Base-by-base conservation (phyloP, 176 grass and related monocot genomes). In the Ensete ventricosum region DNA sequence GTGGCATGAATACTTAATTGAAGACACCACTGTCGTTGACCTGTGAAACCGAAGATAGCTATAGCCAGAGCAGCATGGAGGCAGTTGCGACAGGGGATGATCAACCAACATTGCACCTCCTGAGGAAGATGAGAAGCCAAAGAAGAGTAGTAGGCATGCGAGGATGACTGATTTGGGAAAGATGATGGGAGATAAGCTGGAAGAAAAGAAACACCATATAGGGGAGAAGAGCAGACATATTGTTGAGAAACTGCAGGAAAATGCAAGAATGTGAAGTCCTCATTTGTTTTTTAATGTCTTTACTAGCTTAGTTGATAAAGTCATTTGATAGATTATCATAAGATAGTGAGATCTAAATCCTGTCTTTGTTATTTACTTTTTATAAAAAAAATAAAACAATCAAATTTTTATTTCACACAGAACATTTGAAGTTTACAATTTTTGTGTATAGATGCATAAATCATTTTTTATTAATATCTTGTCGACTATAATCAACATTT, bases 171-270 rank as follows among this genome's bases (percentile, higher is more conserved):
- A 93, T 79, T 85, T 98, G 7, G 78, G 82, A 72, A 98, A 91
- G 83, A 84, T 73, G 82, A 70, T 98, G 83, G 94, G 88, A 13
- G 94, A 87, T 77, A 98, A 98, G 74, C 81, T 98, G 70, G 94
- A 92, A 79, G 94, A 98, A 74, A 93, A 98, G 76, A 88, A 85
- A 69, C 74, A 82, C 20, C 87, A 88, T 2, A 82, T 93, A 7
- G 95, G 93, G 82, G 94, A 98, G 76, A 98, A 84, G 55, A 68
- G 90, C 52, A 54, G 86, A 53, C 78, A 86, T 80, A 90, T 98
- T 53, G 88, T 98, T 27, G 94, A 93, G 43, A 98, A 93, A 83
- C 88, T 98, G 82, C 82, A 82, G 12, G 94, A 98, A 60, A 98
- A 98, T 75, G 85, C 82, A 2, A 91, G 84, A 72, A 85, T 81